phyloP scores from a whole-genome alignment of 2,329 filamentous ascomycete species.

The Eurotiales sp. region DNA sequence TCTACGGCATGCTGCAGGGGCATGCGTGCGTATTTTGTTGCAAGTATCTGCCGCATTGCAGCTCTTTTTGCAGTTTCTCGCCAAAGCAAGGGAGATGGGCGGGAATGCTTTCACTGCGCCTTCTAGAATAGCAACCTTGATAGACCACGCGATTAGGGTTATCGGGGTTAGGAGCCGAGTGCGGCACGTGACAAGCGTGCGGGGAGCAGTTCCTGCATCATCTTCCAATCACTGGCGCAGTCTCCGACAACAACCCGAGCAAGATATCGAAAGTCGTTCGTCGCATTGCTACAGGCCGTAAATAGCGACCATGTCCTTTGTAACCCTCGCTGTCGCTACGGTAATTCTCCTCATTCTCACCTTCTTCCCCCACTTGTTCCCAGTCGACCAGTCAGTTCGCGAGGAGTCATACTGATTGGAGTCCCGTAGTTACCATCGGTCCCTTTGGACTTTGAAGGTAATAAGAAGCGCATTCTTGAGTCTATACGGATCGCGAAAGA shows the following conservation, averaged over 20 bases:
- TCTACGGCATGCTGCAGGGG: too few species aligned
- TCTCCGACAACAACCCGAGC: too few species aligned
- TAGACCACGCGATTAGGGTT: neutral
- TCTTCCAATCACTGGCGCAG: neutral
- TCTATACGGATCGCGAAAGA: slow-evolving; percentile 57
- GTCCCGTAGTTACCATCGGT: neutral
- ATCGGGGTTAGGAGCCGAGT: neutral
- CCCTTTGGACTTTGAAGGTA: slow-evolving; percentile 59
- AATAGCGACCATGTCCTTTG: neutral
- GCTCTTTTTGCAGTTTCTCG: too few species aligned
- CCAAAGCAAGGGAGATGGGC: too few species aligned
- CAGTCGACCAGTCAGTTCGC: too few species aligned
- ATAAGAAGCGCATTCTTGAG: slow-evolving; percentile 59
- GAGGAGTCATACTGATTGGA: neutral
- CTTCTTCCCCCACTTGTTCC: neutral
- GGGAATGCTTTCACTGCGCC: too few species aligned
- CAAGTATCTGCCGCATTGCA: too few species aligned
- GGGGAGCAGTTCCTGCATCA: neutral
- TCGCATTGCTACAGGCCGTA: neutral
- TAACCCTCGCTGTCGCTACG: slow-evolving; percentile 5
- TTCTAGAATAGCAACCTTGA: too few species aligned
- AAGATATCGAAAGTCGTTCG: too few species aligned
- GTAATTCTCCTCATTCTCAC: neutral
- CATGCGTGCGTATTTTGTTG: too few species aligned
- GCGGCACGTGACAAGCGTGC: neutral